Conservation (phyloP, 352 stramenopile genomes). For the Globisporangium alternatum region DNA sequence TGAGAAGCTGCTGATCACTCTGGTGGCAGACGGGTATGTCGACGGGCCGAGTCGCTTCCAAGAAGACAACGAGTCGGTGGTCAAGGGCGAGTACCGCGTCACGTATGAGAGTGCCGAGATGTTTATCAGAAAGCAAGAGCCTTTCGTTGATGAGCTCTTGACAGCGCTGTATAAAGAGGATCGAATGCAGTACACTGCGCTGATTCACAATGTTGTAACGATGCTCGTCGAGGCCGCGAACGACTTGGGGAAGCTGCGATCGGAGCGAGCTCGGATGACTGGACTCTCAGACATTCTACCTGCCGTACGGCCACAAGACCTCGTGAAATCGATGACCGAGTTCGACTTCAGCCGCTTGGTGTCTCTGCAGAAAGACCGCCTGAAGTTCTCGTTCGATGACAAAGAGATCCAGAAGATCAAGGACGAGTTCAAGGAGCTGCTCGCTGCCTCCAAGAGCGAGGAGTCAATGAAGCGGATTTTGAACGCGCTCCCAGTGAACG, state of each 20-base stretch:
- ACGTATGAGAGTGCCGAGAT: conserved; percentile 14
- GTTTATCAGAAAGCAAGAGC: conserved; percentile 12
- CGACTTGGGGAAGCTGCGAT: conserved; percentile 7
- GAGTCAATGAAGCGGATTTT: background rate
- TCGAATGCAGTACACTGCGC: background rate
- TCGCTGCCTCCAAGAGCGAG: conserved; percentile 2
- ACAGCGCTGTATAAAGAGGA: background rate
- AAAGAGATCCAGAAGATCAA: background rate
- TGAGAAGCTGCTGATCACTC: conserved; percentile 13
- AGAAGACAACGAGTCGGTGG: background rate
- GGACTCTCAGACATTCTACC: conserved; percentile 15
- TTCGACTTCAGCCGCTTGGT: conserved; percentile 15
- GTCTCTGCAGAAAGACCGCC: conserved; percentile 13
- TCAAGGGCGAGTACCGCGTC: conserved; percentile 16
- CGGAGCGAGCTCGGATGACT: conserved; percentile 7
- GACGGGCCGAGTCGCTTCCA: conserved; percentile 14
- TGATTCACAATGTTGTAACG: conserved; percentile 1
- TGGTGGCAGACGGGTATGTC: conserved; percentile 14
- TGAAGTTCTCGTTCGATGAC: conserved; percentile 2
- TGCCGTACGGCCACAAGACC: conserved; percentile 12
- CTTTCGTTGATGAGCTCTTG: background rate
- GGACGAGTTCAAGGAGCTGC: conserved; percentile 5
- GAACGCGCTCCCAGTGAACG: background rate
- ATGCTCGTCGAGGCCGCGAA: conserved; percentile 9
- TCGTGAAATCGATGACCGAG: conserved; percentile 6